Evolutionary conservation across 1,284 basidiomycete species (phyloP).

Genomic region (Hemileia vastatrix): DNA sequence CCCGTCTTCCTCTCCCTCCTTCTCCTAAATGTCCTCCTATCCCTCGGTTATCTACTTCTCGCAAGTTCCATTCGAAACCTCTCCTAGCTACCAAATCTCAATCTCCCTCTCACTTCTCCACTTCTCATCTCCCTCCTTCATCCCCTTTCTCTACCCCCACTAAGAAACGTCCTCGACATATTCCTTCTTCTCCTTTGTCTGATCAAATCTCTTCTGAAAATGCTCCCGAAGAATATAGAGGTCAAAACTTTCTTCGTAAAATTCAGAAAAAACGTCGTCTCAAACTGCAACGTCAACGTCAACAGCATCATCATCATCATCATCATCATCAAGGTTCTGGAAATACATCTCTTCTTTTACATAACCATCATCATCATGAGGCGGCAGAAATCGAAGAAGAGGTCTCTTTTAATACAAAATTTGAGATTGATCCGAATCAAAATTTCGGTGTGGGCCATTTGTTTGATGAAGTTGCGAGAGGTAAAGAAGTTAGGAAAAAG

Average conservation of each 20-base stretch:
- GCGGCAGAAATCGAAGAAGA: background rate
- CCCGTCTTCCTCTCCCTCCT: no score
- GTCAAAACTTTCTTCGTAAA: conserved; percentile 24
- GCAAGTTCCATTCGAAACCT: no score
- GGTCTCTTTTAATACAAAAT: background rate
- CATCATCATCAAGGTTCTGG: background rate
- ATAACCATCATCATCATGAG: background rate
- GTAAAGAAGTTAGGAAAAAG: conserved; percentile 55
- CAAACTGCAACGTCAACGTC: conserved; percentile 10
- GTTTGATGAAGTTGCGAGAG: conserved; percentile 67
- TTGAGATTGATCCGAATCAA: conserved; percentile 55
- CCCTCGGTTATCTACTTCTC: no score
- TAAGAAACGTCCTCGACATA: no score
- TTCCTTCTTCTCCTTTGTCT: no score
- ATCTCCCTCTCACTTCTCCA: no score
- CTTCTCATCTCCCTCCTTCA: no score
- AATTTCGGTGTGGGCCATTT: conserved; percentile 61
- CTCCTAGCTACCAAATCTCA: no score
- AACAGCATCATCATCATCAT: no score
- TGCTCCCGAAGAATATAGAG: conserved; percentile 22
- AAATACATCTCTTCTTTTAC: background rate
- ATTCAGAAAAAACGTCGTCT: conserved; percentile 22
- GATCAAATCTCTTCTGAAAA: no score
- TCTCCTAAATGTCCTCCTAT: no score
- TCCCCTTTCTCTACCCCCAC: no score